Evolutionary conservation across 1,284 basidiomycete genomes (phyloP), one percentile per base, ranked within the genome.

Genomic region (Melampsora occidentalis): DNA sequence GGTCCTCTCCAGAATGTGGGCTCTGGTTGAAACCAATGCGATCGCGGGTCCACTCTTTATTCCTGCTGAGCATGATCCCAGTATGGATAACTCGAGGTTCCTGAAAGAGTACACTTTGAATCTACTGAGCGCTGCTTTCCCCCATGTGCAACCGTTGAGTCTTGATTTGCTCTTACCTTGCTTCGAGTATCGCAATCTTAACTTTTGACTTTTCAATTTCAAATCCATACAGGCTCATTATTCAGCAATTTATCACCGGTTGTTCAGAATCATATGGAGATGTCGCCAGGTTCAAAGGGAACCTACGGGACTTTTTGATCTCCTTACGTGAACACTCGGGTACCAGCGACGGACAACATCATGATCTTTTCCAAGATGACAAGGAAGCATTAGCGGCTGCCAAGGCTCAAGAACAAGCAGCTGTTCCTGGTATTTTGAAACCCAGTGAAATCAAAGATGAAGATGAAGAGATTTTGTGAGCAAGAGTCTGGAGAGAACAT

Each of bases 381-480:
- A 97, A 94, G 85, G 96, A 99, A 83, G 89, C 89, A 5, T 95
- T 97, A 83, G 86, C 87, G 76, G 85, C 89, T 80, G 82, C 84
- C 78, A 88, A 88, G 84, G 86, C 89, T 0, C 89, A 90, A 78
- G 90, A 89, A 78, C 94, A 97, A 22, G 91, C 93, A 86, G 89
- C 92, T 79, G 94, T 99, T 78, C 97, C 96, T n/a, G 97, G 97
- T 73, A 93, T 99, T 92, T 87, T 98, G 83, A 98, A 98, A 85
- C 96, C 96, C 42, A 91, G 90, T 80, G 92, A 95, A 84, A 83
- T 97, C 77, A 84, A 86, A 82, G 93, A 95, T 82, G 94, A 95
- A 85, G 90, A 90, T 84, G 91, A 93, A 82, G 92, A 93, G 25
- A 68, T 80, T 48, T 82, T 82, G 81, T 82, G 82, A 42, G 28